These are phyloP conservation scores for slime mould (Dictyostelium discoideum) DNA, from an alignment of 78 protist genomes.

Conservation along the genomic window DNA sequence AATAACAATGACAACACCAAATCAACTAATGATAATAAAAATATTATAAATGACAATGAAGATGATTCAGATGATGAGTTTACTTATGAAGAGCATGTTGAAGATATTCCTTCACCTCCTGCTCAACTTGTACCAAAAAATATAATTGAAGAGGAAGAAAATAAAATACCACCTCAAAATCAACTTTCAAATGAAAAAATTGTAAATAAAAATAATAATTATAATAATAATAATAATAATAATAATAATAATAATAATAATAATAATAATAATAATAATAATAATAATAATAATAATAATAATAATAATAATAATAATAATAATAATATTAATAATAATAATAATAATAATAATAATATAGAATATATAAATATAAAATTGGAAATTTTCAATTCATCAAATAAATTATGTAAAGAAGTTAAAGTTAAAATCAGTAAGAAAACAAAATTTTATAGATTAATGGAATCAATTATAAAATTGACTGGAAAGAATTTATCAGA, in stretches of 20 bases:
- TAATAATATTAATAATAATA: background rate
- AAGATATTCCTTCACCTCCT: background rate
- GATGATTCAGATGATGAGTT: background rate
- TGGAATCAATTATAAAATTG: background rate
- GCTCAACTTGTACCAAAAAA: background rate
- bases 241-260: background rate
- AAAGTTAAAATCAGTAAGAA: background rate
- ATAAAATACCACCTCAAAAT: background rate
- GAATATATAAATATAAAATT: slow-evolving; percentile 2
- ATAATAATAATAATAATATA: background rate
- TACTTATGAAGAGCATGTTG: background rate
- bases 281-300: background rate
- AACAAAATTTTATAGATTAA: background rate
- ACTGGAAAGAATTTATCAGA: background rate
- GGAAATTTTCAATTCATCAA: background rate
- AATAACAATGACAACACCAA: too few species aligned
- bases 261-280: background rate
- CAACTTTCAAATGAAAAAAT: background rate
- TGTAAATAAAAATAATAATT: background rate
- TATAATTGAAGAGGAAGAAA: background rate
- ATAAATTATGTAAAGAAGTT: background rate
- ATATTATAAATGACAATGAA: too few species aligned
- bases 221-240: background rate
- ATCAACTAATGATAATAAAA: too few species aligned
- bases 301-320: too few species aligned